Evolutionary conservation across 345 rosid genomes (phyloP).

Genomic region (Kernera saxatilis): DNA sequence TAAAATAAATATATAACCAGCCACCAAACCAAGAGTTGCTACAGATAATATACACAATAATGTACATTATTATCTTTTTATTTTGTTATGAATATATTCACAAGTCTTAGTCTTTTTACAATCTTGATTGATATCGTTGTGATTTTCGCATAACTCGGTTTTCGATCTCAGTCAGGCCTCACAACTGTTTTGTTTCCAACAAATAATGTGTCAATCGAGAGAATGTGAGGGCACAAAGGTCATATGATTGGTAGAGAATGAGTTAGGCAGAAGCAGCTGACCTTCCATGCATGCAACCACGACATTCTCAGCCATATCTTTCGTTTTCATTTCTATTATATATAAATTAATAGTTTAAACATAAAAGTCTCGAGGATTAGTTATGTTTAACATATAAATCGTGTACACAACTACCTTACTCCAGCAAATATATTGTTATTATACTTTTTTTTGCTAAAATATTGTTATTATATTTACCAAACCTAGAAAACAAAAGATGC

Average conservation of each 20-base stretch:
- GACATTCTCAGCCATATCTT: background rate
- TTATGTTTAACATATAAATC: background rate
- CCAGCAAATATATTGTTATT: background rate
- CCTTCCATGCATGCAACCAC: constrained; percentile 17
- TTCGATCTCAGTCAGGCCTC: background rate
- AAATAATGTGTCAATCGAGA: background rate
- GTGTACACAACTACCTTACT: background rate
- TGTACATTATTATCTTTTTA: too few species aligned
- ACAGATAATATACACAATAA: background rate
- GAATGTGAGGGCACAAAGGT: background rate
- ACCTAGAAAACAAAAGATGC: background rate
- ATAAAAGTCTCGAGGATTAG: background rate
- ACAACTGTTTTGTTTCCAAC: background rate
- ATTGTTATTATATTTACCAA: background rate
- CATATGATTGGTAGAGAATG: background rate
- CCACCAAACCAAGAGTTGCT: background rate
- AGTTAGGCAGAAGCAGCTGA: constrained; percentile 15
- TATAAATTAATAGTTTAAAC: background rate
- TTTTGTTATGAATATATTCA: background rate
- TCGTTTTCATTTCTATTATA: background rate
- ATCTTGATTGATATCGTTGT: background rate
- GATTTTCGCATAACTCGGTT: background rate
- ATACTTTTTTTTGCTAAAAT: too few species aligned
- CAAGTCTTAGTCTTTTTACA: background rate
- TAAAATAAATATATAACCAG: background rate